Evolutionary conservation across 2,329 filamentous ascomycete genomes (phyloP).

Genomic region (Fusarium buxicola): DNA sequence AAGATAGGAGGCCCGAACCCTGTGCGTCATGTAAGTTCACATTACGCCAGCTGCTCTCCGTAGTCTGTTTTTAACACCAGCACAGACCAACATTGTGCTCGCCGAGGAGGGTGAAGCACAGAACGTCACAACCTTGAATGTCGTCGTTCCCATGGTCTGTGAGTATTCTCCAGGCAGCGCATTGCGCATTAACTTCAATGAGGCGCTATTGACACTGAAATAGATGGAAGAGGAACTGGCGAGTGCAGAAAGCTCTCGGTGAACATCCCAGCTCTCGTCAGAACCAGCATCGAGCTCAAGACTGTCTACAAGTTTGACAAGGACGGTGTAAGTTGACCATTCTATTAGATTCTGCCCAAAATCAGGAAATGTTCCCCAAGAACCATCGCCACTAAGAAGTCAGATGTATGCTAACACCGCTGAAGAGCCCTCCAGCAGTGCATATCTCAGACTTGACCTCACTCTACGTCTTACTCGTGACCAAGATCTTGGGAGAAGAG

Average conservation of each 20-base stretch:
- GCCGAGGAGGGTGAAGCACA: constrained; percentile 45
- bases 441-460: constrained; percentile 50
- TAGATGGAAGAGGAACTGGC: constrained; percentile 51
- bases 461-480: constrained; percentile 47
- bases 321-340: constrained; percentile 44
- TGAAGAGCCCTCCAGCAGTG: constrained; percentile 39
- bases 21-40: constrained; percentile 46
- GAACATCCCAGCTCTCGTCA: constrained; percentile 47
- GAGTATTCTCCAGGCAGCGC: too few relatives aligned
- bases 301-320: constrained; percentile 50
- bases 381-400: rapidly evolving
- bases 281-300: constrained; percentile 46
- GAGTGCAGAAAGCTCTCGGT: constrained; percentile 51
- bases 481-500: constrained; percentile 46
- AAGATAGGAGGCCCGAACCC: constrained; percentile 42
- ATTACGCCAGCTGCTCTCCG: rapidly evolving
- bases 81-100: constrained; percentile 46
- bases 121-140: constrained; percentile 47
- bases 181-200: background rate
- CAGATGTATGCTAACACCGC: background rate
- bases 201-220: background rate
- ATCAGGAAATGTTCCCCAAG: too few relatives aligned
- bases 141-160: constrained; percentile 48
- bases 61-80: background rate
- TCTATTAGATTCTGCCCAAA: too few relatives aligned